These are phyloP conservation scores for Suhomyces choctaworum DNA, from an alignment of 1,139 yeast species.

Conservation along the genomic window DNA sequence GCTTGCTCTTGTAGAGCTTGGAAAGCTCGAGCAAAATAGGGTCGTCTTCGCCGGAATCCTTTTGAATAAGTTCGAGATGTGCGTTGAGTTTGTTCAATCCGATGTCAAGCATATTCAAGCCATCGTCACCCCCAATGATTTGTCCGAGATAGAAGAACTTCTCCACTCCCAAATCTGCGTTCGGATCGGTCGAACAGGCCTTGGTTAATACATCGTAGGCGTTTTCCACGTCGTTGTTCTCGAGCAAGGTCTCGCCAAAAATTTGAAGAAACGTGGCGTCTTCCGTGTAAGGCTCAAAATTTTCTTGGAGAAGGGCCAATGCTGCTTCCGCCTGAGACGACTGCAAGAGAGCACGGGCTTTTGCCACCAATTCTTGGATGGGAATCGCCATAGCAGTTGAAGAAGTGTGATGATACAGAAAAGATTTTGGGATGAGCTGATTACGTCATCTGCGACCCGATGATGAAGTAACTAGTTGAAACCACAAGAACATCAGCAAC, in stretches of 20 bases:
- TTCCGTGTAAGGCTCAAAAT: constrained; percentile 27
- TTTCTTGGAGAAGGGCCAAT: constrained; percentile 34
- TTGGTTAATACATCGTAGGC: constrained; percentile 67
- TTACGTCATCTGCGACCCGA: constrained; percentile 11
- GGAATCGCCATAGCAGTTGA: constrained; percentile 6
- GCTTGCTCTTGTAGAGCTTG: constrained; percentile 31
- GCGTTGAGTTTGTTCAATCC: constrained; percentile 58
- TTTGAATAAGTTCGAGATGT: constrained; percentile 34
- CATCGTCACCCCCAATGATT: constrained; percentile 79
- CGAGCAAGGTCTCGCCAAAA: constrained; percentile 77
- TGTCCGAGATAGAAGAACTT: constrained; percentile 92
- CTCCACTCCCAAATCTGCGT: constrained; percentile 64
- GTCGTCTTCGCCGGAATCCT: constrained; percentile 28
- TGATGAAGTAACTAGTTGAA: no score
- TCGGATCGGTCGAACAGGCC: constrained; percentile 70
- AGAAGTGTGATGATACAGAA: background rate
- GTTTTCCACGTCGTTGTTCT: constrained; percentile 71
- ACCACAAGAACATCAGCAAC: no score
- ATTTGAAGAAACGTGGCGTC: constrained; percentile 38
- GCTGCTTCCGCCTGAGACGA: constrained; percentile 46
- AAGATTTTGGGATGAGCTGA: constrained; percentile 12
- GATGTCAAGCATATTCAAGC: constrained; percentile 60
- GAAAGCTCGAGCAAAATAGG: constrained; percentile 27
- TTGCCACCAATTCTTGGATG: constrained; percentile 16
- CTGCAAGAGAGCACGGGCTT: constrained; percentile 34